phyloP scores from a whole-genome alignment of 768 basidiomycete species.

The Pisolithus microcarpus region DNA sequence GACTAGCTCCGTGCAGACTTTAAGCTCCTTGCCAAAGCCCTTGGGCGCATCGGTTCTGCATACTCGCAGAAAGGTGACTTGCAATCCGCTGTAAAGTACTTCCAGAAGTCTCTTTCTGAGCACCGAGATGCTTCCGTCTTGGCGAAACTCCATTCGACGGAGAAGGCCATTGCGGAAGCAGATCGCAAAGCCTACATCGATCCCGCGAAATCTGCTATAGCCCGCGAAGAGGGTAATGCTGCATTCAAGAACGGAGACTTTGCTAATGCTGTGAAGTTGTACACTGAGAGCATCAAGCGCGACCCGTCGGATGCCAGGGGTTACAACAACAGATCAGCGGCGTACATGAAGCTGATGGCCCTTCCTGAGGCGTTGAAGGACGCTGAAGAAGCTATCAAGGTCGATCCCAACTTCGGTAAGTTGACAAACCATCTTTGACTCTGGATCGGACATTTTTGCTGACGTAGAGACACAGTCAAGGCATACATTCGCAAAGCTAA shows the following conservation, averaged over 20 bases:
- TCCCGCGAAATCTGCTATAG: constrained; percentile 70
- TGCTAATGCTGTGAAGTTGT: constrained; percentile 83
- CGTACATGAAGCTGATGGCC: constrained; percentile 91
- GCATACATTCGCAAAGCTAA: constrained; percentile 91
- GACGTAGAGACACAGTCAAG: constrained; percentile 48
- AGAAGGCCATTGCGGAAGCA: constrained; percentile 69
- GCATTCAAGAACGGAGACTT: constrained; percentile 93
- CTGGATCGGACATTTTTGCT: background rate
- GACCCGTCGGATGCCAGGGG: constrained; percentile 84
- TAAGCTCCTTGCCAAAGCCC: constrained; percentile 92
- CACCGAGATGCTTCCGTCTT: constrained; percentile 93
- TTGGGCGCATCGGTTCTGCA: constrained; percentile 82
- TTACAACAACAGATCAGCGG: constrained; percentile 98
- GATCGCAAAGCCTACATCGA: constrained; percentile 84
- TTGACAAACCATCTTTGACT: background rate
- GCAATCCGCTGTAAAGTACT: constrained; percentile 78
- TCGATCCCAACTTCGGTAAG: constrained; percentile 80
- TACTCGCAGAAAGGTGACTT: constrained; percentile 78
- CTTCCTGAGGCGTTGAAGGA: constrained; percentile 96
- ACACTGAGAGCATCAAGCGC: constrained; percentile 95
- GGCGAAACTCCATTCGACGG: constrained; percentile 79
- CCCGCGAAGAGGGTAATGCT: constrained; percentile 88
- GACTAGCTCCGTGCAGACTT: constrained; percentile 79
- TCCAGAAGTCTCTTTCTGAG: constrained; percentile 89
- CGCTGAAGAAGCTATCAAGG: constrained; percentile 85